Evolutionary conservation across 2,329 filamentous ascomycete genomes (phyloP).

Genomic region (Penicillium sp.): DNA sequence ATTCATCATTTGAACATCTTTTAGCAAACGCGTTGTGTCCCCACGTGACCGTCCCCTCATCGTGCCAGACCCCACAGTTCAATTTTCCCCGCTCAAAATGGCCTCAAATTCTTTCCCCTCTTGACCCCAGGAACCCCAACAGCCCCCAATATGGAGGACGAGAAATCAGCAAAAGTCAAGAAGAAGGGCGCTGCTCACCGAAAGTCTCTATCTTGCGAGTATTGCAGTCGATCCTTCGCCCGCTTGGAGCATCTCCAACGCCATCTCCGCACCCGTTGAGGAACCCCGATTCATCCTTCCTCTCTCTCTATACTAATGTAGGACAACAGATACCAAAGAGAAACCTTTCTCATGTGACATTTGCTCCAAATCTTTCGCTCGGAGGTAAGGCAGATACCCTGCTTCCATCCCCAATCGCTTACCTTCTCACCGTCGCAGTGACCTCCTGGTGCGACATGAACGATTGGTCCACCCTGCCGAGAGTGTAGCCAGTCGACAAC

Average conservation of each 20-base stretch:
- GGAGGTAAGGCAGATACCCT: slow-evolving; percentile 33
- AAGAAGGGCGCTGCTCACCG: slow-evolving; percentile 42
- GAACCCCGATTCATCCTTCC: slow-evolving; percentile 27
- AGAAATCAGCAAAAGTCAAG: slow-evolving; percentile 36
- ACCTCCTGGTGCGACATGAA: slow-evolving; percentile 49
- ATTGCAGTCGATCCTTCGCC: slow-evolving; percentile 47
- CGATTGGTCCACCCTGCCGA: slow-evolving; percentile 47
- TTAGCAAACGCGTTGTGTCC: background rate
- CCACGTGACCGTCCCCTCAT: slow-evolving; percentile 26
- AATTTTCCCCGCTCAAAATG: slow-evolving; percentile 35
- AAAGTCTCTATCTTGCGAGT: slow-evolving; percentile 47
- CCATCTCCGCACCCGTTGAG: slow-evolving; percentile 50
- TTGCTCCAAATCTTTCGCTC: slow-evolving; percentile 47
- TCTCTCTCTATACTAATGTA: slow-evolving; percentile 20
- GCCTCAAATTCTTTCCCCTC: slow-evolving; percentile 26
- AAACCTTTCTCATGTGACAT: slow-evolving; percentile 50
- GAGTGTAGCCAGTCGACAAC: slow-evolving; percentile 38
- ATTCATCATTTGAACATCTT: background rate
- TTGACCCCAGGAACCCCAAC: slow-evolving; percentile 23
- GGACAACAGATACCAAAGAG: slow-evolving; percentile 45
- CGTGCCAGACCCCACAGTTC: slow-evolving; percentile 31
- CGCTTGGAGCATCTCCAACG: slow-evolving; percentile 49
- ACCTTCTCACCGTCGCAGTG: slow-evolving; percentile 31
- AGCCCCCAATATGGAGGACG: slow-evolving; percentile 37
- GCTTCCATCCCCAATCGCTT: slow-evolving; percentile 19